Conservation (phyloP, 1,284 basidiomycete genomes). For the Mycena citricolor region DNA sequence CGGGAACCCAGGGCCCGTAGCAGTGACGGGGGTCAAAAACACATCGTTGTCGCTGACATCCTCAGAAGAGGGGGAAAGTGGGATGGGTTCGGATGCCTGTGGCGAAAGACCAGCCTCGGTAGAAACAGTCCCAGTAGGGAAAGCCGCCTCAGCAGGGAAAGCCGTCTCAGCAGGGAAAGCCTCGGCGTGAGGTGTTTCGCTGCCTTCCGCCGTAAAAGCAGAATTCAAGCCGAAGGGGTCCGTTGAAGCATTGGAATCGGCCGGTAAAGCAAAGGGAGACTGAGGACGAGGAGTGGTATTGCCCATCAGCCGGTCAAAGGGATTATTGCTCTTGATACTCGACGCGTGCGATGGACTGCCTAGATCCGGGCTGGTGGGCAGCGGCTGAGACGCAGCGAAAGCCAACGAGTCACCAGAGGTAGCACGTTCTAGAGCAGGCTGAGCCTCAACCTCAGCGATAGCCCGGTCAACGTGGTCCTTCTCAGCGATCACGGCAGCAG, state of each 20-base stretch:
- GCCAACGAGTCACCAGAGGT: slow-evolving; percentile 50
- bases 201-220: slow-evolving; percentile 29
- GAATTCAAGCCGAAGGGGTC: slow-evolving; percentile 30
- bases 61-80: neutral
- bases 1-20: slow-evolving; percentile 39
- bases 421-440: slow-evolving; percentile 26
- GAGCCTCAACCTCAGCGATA: slow-evolving; percentile 37
- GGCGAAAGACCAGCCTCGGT: slow-evolving; percentile 24
- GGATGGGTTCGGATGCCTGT: slow-evolving; percentile 18
- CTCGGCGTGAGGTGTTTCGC: slow-evolving; percentile 20
- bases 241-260: slow-evolving; percentile 44
- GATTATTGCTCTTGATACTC: slow-evolving; percentile 82
- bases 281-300: slow-evolving; percentile 50
- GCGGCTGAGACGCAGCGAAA: slow-evolving; percentile 64
- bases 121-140: slow-evolving; percentile 5
- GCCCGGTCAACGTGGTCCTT: slow-evolving; percentile 56
- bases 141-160: slow-evolving; percentile 18
- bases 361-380: slow-evolving; percentile 61
- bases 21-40: slow-evolving; percentile 51
- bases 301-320: slow-evolving; percentile 79
- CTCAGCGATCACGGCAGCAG: slow-evolving; percentile 53
- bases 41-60: slow-evolving; percentile 49
- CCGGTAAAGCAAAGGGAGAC: slow-evolving; percentile 55
- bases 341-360: slow-evolving; percentile 37
- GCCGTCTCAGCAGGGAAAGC: slow-evolving; percentile 18